A percentile compares a stretch with the other conserved stretches of the same genome.
Conservation (phyloP, 805 yeast genomes). For the Clavispora fructus region DNA sequence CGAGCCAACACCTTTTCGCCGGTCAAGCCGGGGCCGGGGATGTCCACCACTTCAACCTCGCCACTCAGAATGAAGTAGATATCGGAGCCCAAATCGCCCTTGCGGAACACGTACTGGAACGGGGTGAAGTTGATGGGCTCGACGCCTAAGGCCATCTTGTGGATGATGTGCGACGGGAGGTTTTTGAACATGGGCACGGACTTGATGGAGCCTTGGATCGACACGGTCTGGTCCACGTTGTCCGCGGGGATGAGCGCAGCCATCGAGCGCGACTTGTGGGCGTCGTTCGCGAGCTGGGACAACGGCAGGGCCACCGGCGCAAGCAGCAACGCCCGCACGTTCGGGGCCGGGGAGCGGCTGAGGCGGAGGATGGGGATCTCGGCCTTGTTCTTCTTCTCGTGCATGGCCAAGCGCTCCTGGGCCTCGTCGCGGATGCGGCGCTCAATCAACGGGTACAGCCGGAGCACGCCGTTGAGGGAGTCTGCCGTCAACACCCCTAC, state of each 20-base stretch:
- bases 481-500: constrained; percentile 66
- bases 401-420: constrained; percentile 69
- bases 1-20: constrained; percentile 49
- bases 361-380: constrained; percentile 28
- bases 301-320: constrained; percentile 17
- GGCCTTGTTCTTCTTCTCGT: constrained; percentile 52
- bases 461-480: constrained; percentile 52
- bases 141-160: constrained; percentile 58
- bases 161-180: constrained; percentile 55
- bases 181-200: constrained; percentile 54
- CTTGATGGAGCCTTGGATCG: constrained; percentile 53
- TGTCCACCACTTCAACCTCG: constrained; percentile 59
- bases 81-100: constrained; percentile 58
- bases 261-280: constrained; percentile 4
- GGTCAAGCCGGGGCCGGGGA: constrained; percentile 7
- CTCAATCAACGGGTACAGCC: constrained; percentile 61
- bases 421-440: constrained; percentile 72
- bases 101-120: constrained; percentile 54
- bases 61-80: constrained; percentile 65
- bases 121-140: constrained; percentile 51
- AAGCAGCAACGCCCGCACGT: constrained; percentile 2
- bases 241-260: constrained; percentile 11
- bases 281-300: constrained; percentile 8
- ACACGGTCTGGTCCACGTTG: constrained; percentile 48
- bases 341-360: constrained; percentile 10